Conservation (phyloP, 192 early-diverging fungal genomes). For the Backusella westeae region DNA sequence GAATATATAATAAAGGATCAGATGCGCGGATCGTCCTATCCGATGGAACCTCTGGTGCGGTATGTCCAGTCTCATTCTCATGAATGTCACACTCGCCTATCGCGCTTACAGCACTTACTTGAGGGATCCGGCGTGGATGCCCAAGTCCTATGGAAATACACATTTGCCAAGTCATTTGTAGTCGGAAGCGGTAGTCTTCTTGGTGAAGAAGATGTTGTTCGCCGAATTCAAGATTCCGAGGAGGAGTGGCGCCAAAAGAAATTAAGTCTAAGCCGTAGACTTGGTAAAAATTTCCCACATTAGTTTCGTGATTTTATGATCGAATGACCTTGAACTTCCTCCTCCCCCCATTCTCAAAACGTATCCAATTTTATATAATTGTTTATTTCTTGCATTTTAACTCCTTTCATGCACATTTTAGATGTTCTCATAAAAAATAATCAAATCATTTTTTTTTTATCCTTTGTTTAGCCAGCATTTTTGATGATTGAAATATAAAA, state of each 20-base stretch:
- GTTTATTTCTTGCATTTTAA: slow-evolving; percentile 6
- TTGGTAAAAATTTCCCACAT: slow-evolving; percentile 7
- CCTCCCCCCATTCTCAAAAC: background rate
- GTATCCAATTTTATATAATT: background rate
- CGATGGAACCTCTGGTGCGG: slow-evolving; percentile 6
- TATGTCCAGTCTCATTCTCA: slow-evolving; percentile 32
- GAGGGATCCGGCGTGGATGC: slow-evolving; percentile 30
- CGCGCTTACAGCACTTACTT: slow-evolving; percentile 21
- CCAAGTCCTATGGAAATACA: slow-evolving; percentile 34
- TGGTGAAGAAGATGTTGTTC: slow-evolving; percentile 34
- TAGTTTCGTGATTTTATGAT: slow-evolving; percentile 8
- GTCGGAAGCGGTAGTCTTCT: slow-evolving; percentile 23
- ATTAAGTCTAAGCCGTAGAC: slow-evolving; percentile 1
- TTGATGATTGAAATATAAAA: background rate
- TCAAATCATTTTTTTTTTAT: background rate
- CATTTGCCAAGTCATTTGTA: slow-evolving; percentile 33
- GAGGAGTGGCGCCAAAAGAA: slow-evolving; percentile 29
- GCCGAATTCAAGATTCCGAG: slow-evolving; percentile 28
- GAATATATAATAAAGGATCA: slow-evolving; percentile 15
- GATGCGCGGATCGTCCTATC: background rate
- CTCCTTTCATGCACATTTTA: slow-evolving; percentile 6
- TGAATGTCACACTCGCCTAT: slow-evolving; percentile 27
- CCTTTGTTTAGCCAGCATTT: background rate
- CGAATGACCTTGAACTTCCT: background rate
- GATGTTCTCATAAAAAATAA: slow-evolving; percentile 3